phyloP scores from a whole-genome alignment of 139 green algal genomes.

The Diplosphaera chodatii region DNA sequence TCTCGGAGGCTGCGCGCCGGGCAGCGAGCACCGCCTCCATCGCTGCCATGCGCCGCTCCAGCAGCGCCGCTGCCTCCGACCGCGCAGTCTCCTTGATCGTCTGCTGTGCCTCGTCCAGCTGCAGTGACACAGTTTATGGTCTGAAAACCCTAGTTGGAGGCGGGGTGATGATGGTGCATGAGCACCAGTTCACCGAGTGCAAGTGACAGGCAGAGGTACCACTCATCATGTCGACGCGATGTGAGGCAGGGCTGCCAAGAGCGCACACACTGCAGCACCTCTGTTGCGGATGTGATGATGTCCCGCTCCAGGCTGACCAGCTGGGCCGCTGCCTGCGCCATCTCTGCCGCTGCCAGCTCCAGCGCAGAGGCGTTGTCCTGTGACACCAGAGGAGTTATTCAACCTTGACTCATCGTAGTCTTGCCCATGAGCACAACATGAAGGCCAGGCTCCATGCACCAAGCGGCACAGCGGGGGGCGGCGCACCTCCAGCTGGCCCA shows the following conservation, averaged over 20 bases:
- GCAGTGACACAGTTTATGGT: background rate
- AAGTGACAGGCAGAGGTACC: no score
- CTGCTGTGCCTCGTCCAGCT: conserved; percentile 18
- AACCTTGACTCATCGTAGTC: no score
- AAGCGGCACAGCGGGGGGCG: background rate
- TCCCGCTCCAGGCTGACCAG: conserved; percentile 75
- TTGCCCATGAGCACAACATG: no score
- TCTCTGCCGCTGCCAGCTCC: conserved; percentile 79
- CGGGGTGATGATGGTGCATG: no score
- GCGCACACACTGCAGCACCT: conserved; percentile 13
- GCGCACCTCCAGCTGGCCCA: background rate
- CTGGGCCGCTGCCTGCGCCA: conserved; percentile 65
- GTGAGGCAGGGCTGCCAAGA: conserved; percentile 9
- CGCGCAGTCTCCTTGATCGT: conserved; percentile 38
- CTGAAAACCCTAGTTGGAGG: no score
- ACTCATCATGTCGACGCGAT: no score
- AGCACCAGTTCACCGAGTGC: no score
- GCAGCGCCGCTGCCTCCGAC: conserved; percentile 64
- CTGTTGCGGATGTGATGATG: conserved; percentile 34
- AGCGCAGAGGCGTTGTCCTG: conserved; percentile 55
- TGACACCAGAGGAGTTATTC: no score
- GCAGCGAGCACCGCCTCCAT: conserved; percentile 81
- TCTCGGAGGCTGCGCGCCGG: conserved; percentile 42
- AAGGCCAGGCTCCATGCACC: background rate
- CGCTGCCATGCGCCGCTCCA: conserved; percentile 85